phyloP scores from a whole-genome alignment of 1,284 basidiomycete genomes.

The Sporisorium iseilematis-ciliati region DNA sequence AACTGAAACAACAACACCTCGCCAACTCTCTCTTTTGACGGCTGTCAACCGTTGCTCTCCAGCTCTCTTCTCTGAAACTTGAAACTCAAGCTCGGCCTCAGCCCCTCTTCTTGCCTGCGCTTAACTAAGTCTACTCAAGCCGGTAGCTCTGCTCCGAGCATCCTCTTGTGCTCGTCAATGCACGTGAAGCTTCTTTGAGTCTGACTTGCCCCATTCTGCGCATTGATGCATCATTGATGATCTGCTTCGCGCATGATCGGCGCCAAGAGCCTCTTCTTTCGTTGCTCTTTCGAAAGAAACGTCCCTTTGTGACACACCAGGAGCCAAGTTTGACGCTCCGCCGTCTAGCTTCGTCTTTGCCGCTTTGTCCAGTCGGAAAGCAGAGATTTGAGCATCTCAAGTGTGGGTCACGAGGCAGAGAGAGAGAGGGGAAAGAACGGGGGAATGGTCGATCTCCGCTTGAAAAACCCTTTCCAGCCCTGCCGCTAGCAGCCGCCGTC shows the following conservation, averaged over 20 bases:
- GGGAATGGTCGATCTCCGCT: constrained; percentile 3
- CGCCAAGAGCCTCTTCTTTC: not conserved
- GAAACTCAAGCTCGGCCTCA: too few species aligned
- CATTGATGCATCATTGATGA: constrained; percentile 13
- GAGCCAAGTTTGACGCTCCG: not conserved
- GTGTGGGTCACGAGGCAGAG: not conserved
- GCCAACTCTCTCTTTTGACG: not conserved
- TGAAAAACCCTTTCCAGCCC: not conserved
- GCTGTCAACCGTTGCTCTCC: not conserved
- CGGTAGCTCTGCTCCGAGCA: not conserved
- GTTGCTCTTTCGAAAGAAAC: not conserved
- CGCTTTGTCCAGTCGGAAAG: not conserved
- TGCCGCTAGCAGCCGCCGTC: constrained; percentile 15
- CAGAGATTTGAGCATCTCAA: not conserved
- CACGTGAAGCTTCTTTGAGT: constrained; percentile 8
- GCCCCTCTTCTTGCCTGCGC: too few species aligned
- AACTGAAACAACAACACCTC: not conserved
- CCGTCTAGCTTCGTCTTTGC: too few species aligned
- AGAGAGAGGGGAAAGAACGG: not conserved
- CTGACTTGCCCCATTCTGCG: constrained; percentile 4
- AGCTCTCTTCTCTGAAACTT: not conserved
- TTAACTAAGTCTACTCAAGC: not conserved
- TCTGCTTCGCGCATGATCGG: constrained; percentile 15
- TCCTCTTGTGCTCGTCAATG: not conserved
- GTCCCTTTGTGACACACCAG: constrained; percentile 17